phyloP scores from a whole-genome alignment of 31 red algal genomes.

The Endocladia muricata region DNA sequence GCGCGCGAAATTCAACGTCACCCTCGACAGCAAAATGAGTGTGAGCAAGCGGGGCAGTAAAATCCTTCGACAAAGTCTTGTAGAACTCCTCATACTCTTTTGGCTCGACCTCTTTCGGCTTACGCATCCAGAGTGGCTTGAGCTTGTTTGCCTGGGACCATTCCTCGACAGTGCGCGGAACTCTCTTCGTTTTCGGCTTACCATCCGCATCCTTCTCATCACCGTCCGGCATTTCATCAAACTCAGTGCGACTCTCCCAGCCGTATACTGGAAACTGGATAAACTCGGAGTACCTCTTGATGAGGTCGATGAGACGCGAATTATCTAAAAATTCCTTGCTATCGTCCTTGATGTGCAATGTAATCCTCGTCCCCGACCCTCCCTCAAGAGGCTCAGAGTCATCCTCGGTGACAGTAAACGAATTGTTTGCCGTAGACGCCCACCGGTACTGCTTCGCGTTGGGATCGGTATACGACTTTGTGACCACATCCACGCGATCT shows the following conservation, averaged over 20 bases:
- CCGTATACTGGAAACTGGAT: constrained; percentile 90
- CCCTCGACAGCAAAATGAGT: constrained; percentile 96
- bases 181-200: constrained; percentile 81
- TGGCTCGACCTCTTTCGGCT: constrained; percentile 75
- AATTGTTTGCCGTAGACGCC: constrained; percentile 70
- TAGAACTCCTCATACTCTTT: constrained; percentile 96
- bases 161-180: constrained; percentile 67
- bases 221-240: constrained; percentile 77
- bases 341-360: constrained; percentile 80
- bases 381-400: constrained; percentile 53
- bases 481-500: constrained; percentile 75
- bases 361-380: constrained; percentile 76
- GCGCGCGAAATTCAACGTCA: constrained; percentile 91
- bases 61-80: constrained; percentile 83
- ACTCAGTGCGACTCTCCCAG: constrained; percentile 84
- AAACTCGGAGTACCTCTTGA: constrained; percentile 95
- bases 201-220: constrained; percentile 88
- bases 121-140: constrained; percentile 97
- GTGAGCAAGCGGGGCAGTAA: constrained; percentile 66
- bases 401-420: constrained; percentile 80
- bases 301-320: constrained; percentile 54
- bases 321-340: constrained; percentile 82
- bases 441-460: constrained; percentile 70
- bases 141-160: constrained; percentile 88
- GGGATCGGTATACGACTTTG: constrained; percentile 59